Evolutionary conservation across 768 basidiomycete species (phyloP).

Genomic region (Rhodotorula graminis): DNA sequence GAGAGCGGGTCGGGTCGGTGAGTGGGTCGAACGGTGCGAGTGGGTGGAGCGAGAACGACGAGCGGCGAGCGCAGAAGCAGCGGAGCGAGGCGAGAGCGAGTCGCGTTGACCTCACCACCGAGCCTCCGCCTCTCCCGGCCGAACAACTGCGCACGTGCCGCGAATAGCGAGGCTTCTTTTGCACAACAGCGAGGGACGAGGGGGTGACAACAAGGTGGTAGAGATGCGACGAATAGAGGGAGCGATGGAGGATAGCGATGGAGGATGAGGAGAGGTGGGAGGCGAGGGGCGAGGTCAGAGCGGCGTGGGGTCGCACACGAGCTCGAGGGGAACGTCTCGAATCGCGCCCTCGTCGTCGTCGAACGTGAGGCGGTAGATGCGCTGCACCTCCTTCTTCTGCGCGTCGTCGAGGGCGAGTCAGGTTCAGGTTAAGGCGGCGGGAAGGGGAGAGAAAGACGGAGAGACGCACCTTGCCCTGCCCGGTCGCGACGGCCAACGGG

Average conservation of each 20-base stretch:
- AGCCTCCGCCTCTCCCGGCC: background rate
- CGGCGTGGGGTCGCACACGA: constrained; percentile 28
- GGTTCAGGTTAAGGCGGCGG: too few relatives aligned
- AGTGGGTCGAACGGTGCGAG: background rate
- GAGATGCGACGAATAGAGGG: background rate
- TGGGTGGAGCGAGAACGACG: background rate
- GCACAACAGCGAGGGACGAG: too few relatives aligned
- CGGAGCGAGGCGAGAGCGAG: background rate
- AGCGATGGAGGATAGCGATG: background rate
- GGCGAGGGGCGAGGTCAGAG: background rate
- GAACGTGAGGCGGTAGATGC: constrained; percentile 40
- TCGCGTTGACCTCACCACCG: too few relatives aligned
- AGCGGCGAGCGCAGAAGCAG: too few relatives aligned
- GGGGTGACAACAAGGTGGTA: too few relatives aligned
- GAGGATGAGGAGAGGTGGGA: background rate
- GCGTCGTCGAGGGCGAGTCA: background rate
- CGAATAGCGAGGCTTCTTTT: too few relatives aligned
- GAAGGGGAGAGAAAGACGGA: too few relatives aligned
- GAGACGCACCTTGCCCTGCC: constrained; percentile 28
- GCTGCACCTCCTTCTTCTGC: constrained; percentile 21
- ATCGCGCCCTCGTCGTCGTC: constrained; percentile 39
- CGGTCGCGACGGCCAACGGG: constrained; percentile 1
- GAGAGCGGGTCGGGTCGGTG: background rate
- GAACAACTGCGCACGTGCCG: too few relatives aligned
- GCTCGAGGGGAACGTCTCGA: constrained; percentile 24